Evolutionary conservation across 2,329 filamentous ascomycete genomes (phyloP), one percentile per base, ranked within the genome.

Genomic region (Penicillium freii): DNA sequence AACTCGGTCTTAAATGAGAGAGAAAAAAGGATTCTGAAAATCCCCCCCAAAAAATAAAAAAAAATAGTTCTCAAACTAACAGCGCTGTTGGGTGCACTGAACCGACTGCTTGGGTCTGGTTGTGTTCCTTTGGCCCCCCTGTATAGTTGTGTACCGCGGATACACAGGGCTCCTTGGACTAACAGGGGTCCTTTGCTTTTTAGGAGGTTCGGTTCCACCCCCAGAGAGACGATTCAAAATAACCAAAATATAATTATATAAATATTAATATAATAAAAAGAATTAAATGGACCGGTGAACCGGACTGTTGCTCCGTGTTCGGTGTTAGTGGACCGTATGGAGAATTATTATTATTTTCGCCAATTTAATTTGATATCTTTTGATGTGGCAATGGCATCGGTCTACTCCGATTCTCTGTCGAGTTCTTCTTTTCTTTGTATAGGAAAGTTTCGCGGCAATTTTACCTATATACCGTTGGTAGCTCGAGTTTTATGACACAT

Each of bases 91-190:
- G 64, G 62, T 66, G 59, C 57, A 62, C 57, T 55, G 58, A 36
- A 61, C 59, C 58, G 54, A 57, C 49, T 60, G 51, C 55, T 47
- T 52, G 57, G 61, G 57, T 62, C 62, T 63, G 58, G 55, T 60
- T 60, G 62, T 62, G 59, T 59, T 60, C 60, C 60, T 65, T 66
- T 66, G 58, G 64, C 61, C 62, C 62, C 63, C 62, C 63, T 60
- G 59, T 66, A 60, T 64, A 61, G 57, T 54, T 56, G 62, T 66
- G 60, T 66, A 66, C 62, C 62, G 62, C 62, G 60, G 64, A 66
- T 66, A 66, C 62, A 62, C 60, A 60, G 59, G 53, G 55, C 58
- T 59, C 31, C 45, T 57, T 43, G 43, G 58, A 52, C 57, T 62
- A 60, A 57, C 60, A 64, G 60, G 58, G 59, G 57, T 46, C 38